phyloP scores from a whole-genome alignment of 208 protist genomes.

The Trichomonas vaginalis region DNA sequence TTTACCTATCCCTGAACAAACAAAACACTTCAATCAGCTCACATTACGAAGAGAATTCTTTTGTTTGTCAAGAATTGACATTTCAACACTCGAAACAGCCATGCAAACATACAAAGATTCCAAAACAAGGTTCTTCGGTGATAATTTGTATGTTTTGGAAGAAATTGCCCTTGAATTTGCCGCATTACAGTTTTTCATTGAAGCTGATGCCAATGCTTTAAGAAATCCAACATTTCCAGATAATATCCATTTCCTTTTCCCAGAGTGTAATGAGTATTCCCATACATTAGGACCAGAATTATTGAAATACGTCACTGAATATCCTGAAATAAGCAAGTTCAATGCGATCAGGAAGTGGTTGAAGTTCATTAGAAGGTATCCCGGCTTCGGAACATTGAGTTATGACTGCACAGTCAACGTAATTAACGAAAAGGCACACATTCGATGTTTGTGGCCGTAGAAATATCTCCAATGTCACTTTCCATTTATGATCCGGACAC shows the following conservation, averaged over 20 bases:
- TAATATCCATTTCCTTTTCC: no score
- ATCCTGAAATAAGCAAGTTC: no score
- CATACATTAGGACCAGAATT: no score
- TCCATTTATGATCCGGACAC: background rate
- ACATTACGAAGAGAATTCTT: background rate
- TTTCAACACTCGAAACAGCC: background rate
- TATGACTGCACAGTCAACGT: background rate
- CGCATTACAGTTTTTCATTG: no score
- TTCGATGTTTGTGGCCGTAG: background rate
- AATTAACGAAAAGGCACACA: background rate
- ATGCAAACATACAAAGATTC: background rate
- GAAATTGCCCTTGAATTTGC: no score
- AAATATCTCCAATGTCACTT: background rate
- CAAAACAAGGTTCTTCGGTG: background rate
- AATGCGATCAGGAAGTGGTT: no score
- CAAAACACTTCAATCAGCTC: background rate
- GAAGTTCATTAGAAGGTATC: no score
- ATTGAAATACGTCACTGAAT: no score
- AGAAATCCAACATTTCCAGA: no score
- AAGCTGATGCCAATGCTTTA: no score
- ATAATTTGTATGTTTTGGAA: no score
- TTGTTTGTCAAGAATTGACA: background rate
- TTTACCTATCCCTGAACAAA: background rate
- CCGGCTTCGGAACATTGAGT: background rate
- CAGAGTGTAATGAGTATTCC: no score